These are phyloP conservation scores for Nymphaea thermarum DNA, from an alignment of 164 flowering plant species.

Conservation along the genomic window DNA sequence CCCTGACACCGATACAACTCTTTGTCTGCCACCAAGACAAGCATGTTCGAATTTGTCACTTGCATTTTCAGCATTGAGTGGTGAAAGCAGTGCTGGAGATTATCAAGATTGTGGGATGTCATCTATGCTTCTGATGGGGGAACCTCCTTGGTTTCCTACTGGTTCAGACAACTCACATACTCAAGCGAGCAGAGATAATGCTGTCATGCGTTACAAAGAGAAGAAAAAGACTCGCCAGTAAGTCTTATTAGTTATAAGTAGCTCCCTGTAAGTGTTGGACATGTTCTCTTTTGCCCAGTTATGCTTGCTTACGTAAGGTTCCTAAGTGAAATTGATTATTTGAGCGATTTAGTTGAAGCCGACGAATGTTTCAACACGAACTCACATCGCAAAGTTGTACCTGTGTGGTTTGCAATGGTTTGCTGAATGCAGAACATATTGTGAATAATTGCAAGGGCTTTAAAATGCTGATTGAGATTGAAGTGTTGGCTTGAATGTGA, in stretches of 20 bases:
- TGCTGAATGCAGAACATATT: too few species aligned
- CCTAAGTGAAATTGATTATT: too few species aligned
- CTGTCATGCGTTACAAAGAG: slow-evolving; percentile 83
- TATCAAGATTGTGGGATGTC: slow-evolving; percentile 82
- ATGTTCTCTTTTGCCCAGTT: neutral
- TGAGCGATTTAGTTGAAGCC: too few species aligned
- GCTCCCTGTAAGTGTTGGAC: slow-evolving; percentile 24
- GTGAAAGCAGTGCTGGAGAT: slow-evolving; percentile 58
- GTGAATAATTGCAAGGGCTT: too few species aligned
- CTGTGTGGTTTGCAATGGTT: too few species aligned
- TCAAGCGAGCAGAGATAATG: slow-evolving; percentile 50
- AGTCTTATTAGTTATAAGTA: slow-evolving; percentile 58
- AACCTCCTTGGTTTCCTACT: slow-evolving; percentile 57
- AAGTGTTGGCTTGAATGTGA: too few species aligned
- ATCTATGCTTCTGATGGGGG: slow-evolving; percentile 52
- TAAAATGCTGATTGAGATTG: too few species aligned
- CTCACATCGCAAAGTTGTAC: too few species aligned
- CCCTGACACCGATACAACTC: slow-evolving; percentile 13
- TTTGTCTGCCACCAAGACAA: neutral
- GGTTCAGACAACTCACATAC: slow-evolving; percentile 33
- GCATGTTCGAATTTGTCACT: slow-evolving; percentile 29
- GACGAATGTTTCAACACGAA: too few species aligned
- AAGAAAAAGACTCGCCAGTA: slow-evolving; percentile 83
- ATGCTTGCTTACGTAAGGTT: too few species aligned
- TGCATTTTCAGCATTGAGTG: slow-evolving; percentile 63